Evolutionary conservation across 2,329 filamentous ascomycete genomes (phyloP), one percentile per base, ranked within the genome.

Genomic region (Fusarium hostae): DNA sequence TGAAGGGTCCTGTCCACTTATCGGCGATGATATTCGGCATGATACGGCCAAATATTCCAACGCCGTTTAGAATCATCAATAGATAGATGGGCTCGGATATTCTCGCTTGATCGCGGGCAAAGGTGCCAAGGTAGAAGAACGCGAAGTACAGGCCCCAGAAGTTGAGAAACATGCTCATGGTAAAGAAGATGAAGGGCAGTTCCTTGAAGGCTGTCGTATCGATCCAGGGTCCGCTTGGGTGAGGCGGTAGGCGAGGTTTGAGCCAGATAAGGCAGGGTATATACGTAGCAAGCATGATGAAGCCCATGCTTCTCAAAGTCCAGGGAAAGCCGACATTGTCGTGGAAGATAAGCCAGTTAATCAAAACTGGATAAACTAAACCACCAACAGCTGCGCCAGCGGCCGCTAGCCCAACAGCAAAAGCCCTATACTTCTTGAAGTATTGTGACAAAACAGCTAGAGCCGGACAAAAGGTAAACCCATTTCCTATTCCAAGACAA

Each of bases 391-490:
- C 86, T 51, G 86, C 87, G 3, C 89, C 89, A 1, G 86, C 85
- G 2, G 88, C 88, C 5, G 87, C 86, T 3, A 91, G 75, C 4
- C 90, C 89, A 43, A 90, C 86, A 9, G 87, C 89, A 6, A 92
- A 78, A 1, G 85, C 86, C 62, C 87, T 83, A 59, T 83, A 84
- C 43, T 82, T 83, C 39, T 83, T 83, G 75, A 92, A 92, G 68
- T 91, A 91, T n/a, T 88, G 86, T 0, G 89, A 86, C 16, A 92
- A 79, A 12, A 91, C 82, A 13, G 89, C 87, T 26, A 91, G 82
- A 6, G 86, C 84, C 0, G 89, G 86, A 15, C 87, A 84, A 75
- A 89, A 90, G 11, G 89, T 81, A 57, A 85, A 84, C 1, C 88
- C 89, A 24, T 85, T 84, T 0, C 88, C 88, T 2, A 87, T 59